Conservation (phyloP, 163 green algal species). For the Dunaliella salina region DNA sequence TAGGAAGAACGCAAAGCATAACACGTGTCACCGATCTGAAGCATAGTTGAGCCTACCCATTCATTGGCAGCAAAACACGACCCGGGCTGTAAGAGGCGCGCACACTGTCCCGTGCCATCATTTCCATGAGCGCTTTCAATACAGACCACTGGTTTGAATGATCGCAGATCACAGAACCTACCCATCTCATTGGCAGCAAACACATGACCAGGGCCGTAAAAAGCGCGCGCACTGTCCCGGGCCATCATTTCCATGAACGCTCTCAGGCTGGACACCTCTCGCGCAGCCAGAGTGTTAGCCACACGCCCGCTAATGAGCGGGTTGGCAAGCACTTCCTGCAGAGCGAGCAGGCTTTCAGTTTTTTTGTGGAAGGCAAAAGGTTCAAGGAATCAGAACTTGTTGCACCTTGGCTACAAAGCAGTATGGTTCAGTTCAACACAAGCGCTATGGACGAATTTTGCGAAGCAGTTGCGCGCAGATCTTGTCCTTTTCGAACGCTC, state of each 20-base stretch:
- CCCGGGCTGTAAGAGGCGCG: constrained; percentile 93
- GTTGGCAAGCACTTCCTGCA: constrained; percentile 67
- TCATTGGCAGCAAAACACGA: constrained; percentile 85
- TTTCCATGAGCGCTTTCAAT: constrained; percentile 84
- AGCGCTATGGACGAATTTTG: too few relatives aligned
- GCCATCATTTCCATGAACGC: constrained; percentile 88
- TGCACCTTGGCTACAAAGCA: too few relatives aligned
- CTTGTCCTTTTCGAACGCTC: too few relatives aligned
- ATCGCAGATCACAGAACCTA: too few relatives aligned
- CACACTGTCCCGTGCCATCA: constrained; percentile 69
- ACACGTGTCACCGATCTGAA: too few relatives aligned
- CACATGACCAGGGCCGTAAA: constrained; percentile 94
- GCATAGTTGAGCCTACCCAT: too few relatives aligned
- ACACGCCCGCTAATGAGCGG: constrained; percentile 67
- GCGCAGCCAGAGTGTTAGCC: constrained; percentile 87
- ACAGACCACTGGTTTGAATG: too few relatives aligned
- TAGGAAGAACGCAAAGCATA: too few relatives aligned
- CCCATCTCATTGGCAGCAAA: constrained; percentile 78
- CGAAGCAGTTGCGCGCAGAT: too few relatives aligned
- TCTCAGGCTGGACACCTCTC: constrained; percentile 40
- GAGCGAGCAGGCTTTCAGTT: too few relatives aligned
- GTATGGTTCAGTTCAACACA: background rate
- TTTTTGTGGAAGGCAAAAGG: too few relatives aligned
- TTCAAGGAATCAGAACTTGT: too few relatives aligned
- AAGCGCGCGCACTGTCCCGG: constrained; percentile 72